Base-by-base conservation (phyloP, 2,329 filamentous ascomycete genomes). In the Colletotrichum sp. region DNA sequence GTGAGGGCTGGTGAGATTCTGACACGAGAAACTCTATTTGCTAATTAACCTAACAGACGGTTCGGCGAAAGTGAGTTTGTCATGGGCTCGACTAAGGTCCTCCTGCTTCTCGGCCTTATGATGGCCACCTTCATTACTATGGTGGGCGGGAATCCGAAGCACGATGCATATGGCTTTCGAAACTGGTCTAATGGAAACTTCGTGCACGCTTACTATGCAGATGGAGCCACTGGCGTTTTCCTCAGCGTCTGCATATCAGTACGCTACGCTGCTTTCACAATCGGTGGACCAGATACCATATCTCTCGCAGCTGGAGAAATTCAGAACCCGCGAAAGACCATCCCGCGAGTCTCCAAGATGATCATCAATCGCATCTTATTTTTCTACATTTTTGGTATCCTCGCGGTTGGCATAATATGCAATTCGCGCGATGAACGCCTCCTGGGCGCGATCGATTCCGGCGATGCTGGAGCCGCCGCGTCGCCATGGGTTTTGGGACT, bases 351-450 rank as follows among this genome's bases (percentile, higher is more conserved):
- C 2, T 94, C 91, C 85, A 95, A 94, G 78, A 91, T 92, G 60
- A 92, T 95, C 36, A 95, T 95, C 84, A 94, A 93, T 83, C 92
- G 94, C 63, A 87, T 95, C 34, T 92, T 92, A 0, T 85, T 89
- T 2, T 95, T 95, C 85, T 95, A 95, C 84, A 89, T 95, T 18
- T 87, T 95, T 74, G 89, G 92, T 72, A 91, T 90, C 12, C 85
- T 94, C 3, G 87, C 86, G 49, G 88, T 92, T n/a, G 90, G 91
- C 8, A 90, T 92, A 73, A 80, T 92, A 72, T 88, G 93, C 77
- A 86, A 92, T 18, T 90, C 91, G 80, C 87, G 92, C 69, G 91
- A 92, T 78, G 80, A 86, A 1, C 87, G 88, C 26, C 84, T 94
- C 78, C 86, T 83, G 9, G 87, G 86, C 30, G 92, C 91, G 2